phyloP scores from a whole-genome alignment of 2,329 filamentous ascomycete species.

The Tricladium varicosporioides region DNA sequence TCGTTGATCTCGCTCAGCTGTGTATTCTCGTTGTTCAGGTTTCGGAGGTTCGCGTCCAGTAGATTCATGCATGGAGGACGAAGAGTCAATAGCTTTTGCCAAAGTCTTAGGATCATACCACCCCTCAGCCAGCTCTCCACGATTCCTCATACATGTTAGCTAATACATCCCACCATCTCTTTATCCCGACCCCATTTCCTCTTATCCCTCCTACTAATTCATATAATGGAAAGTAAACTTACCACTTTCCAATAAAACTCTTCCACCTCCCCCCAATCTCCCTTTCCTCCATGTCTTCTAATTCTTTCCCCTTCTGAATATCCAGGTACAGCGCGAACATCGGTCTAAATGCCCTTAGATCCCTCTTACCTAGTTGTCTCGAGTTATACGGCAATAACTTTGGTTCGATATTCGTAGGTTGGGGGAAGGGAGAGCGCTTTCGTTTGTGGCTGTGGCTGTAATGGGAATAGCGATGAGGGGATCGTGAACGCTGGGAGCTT shows the following conservation, averaged over 20 bases:
- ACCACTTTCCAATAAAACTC: constrained; percentile 88
- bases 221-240: constrained; percentile 29
- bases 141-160: constrained; percentile 66
- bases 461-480: constrained; percentile 21
- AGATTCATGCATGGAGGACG: constrained; percentile 9
- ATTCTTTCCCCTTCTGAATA: constrained; percentile 75
- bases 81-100: constrained; percentile 31
- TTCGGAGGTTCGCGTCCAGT: constrained; percentile 1
- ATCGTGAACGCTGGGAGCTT: constrained; percentile 18
- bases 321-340: constrained; percentile 84
- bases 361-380: constrained; percentile 63
- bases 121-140: constrained; percentile 77
- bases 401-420: background rate
- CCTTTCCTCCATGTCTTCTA: constrained; percentile 68
- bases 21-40: constrained; percentile 4
- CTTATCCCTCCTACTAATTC: background rate
- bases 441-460: constrained; percentile 37
- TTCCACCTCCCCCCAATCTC: constrained; percentile 87
- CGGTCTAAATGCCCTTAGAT: constrained; percentile 63
- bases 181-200: background rate
- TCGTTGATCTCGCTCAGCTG: background rate
- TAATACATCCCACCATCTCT: background rate
- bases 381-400: constrained; percentile 62
- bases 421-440: constrained; percentile 16
- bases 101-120: constrained; percentile 82